Conservation (phyloP, 768 basidiomycete species). For the Nidula microcarpa region DNA sequence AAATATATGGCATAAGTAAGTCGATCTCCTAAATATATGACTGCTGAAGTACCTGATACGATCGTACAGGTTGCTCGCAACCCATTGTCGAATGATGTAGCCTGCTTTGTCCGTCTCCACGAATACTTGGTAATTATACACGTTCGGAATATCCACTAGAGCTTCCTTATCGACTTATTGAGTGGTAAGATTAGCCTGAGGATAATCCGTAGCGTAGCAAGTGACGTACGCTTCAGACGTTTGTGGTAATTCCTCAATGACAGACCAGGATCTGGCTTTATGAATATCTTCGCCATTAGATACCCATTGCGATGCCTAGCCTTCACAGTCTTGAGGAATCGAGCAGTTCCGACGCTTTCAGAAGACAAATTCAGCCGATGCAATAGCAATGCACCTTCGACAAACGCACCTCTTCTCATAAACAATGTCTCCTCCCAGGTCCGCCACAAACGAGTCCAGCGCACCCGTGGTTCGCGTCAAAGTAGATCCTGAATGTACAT, state of each 20-base stretch:
- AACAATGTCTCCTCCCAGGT: constrained; percentile 80
- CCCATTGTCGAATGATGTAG: constrained; percentile 92
- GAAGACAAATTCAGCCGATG: not conserved
- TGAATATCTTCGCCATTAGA: constrained; percentile 90
- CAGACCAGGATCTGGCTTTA: constrained; percentile 88
- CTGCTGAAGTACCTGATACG: constrained; percentile 76
- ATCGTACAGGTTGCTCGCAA: constrained; percentile 92
- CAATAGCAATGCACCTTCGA: not conserved
- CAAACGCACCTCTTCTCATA: constrained; percentile 84
- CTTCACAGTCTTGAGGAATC: constrained; percentile 83
- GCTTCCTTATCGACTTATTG: constrained; percentile 79
- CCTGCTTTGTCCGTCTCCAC: constrained; percentile 96
- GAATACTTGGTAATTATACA: constrained; percentile 85
- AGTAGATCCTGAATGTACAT: constrained; percentile 67
- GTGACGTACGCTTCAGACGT: constrained; percentile 65
- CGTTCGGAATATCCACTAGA: constrained; percentile 79
- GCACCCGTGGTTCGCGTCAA: constrained; percentile 75
- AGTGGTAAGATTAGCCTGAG: constrained; percentile 1
- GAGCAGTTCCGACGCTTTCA: constrained; percentile 61
- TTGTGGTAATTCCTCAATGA: constrained; percentile 72
- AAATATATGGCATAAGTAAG: not conserved
- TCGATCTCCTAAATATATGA: not conserved
- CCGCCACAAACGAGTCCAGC: constrained; percentile 86
- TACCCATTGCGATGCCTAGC: constrained; percentile 82
- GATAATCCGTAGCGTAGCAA: constrained; percentile 4